phyloP scores from a whole-genome alignment of 257 asterid species.

The Euphrasia confusa region DNA sequence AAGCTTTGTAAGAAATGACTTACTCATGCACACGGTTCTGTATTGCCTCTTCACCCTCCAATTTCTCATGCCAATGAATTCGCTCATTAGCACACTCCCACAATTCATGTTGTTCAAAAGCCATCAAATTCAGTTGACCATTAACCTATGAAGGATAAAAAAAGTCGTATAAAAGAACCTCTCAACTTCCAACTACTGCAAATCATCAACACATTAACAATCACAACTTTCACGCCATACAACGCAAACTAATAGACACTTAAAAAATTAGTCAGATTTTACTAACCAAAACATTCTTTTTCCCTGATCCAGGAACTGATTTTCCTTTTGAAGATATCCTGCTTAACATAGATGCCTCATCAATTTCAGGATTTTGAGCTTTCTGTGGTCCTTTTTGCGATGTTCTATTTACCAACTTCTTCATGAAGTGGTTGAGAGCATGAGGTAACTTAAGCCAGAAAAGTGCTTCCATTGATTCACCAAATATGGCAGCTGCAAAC shows the following conservation, averaged over 20 bases:
- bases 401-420: slow-evolving; percentile 60
- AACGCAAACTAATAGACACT: slow-evolving; percentile 15
- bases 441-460: slow-evolving; percentile 92
- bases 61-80: slow-evolving; percentile 87
- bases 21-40: slow-evolving; percentile 97
- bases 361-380: slow-evolving; percentile 56
- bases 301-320: slow-evolving; percentile 46
- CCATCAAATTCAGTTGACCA: slow-evolving; percentile 79
- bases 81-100: slow-evolving; percentile 89
- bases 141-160: slow-evolving; percentile 49
- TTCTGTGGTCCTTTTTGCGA: slow-evolving; percentile 41
- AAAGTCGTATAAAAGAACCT: slow-evolving; percentile 18
- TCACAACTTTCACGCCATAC: slow-evolving; percentile 7
- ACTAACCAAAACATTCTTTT: slow-evolving; percentile 60
- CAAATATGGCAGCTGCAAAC: slow-evolving; percentile 94
- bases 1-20: slow-evolving; percentile 34
- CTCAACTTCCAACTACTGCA: slow-evolving; percentile 26
- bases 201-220: slow-evolving; percentile 15
- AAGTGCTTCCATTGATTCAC: slow-evolving; percentile 88
- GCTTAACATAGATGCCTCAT: slow-evolving; percentile 83
- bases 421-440: slow-evolving; percentile 82
- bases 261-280: slow-evolving; percentile 10
- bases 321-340: slow-evolving; percentile 90
- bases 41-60: slow-evolving; percentile 90
- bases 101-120: slow-evolving; percentile 84